Conservation (phyloP, 139 green algal species). For the Volvox africanus region DNA sequence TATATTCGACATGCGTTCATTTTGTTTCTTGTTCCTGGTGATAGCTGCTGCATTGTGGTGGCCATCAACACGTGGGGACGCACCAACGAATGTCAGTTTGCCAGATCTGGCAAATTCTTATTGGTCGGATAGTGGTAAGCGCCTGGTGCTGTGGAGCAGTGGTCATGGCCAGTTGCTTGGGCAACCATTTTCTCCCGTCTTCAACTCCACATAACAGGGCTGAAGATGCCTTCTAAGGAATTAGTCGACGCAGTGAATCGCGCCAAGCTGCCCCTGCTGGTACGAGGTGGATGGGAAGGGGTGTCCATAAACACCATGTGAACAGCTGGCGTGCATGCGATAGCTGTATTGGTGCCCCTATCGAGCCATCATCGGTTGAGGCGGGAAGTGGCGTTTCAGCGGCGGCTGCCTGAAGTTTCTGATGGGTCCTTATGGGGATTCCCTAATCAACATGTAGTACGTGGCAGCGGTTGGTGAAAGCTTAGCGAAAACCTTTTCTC, state of each 20-base stretch:
- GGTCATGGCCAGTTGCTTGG: too few species aligned
- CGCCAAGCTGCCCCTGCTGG: constrained; percentile 18
- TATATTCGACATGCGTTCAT: background rate
- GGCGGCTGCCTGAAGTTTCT: too few species aligned
- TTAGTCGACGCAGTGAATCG: constrained; percentile 3
- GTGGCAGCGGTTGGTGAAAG: too few species aligned
- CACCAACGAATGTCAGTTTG: constrained; percentile 22
- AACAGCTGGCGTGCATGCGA: too few species aligned
- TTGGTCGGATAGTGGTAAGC: constrained; percentile 16
- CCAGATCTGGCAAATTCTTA: constrained; percentile 29
- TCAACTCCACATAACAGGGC: background rate
- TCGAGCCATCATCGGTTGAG: too few species aligned
- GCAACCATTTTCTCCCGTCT: too few species aligned
- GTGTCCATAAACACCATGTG: too few species aligned
- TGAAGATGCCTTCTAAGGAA: constrained; percentile 14
- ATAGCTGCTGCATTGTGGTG: background rate
- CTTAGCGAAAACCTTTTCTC: too few species aligned
- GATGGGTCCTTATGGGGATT: too few species aligned
- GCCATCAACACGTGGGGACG: background rate
- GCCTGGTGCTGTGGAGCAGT: background rate
- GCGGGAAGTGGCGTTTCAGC: too few species aligned
- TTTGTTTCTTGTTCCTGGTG: background rate
- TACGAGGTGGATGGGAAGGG: background rate
- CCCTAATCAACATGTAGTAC: too few species aligned
- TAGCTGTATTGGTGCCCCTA: too few species aligned